Evolutionary conservation across 768 basidiomycete genomes (phyloP), one percentile per base, ranked within the genome.

Genomic region (Rhizopogon salebrosus): DNA sequence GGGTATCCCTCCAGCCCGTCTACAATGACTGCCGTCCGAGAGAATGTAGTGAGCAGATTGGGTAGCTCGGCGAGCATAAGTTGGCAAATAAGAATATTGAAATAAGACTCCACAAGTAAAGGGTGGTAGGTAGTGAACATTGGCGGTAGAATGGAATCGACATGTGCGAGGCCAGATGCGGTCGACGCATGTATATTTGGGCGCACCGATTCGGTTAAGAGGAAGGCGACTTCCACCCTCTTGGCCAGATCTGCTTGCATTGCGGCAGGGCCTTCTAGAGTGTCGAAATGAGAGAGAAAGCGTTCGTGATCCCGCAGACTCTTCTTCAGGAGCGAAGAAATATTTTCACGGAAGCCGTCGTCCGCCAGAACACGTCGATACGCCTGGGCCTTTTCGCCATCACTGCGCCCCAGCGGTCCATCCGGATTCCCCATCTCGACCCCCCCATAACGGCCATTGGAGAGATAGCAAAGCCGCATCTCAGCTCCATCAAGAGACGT

Each of bases 91-190:
- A 95, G 75, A 49, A 92, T 75, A 57, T 82, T 87, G 72, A 87
- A 95, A 63, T 89, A 85, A 4, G 90, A 85, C 64, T 95, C 92
- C 53, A 93, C 86, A 46, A 94, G 80, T 49, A 95, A 78, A 13
- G 92, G 92, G 59, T 95, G 92, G 62, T 94, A 95, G 0, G 92
- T 92, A 48, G 92, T 90, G 72, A 89, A 88, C 62, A 80, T 76
- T n/a, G 80, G 67, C 1, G 84, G 81, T 20, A 63, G 49, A 26
- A 51, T 37, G 5, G 55, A 52, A 20, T 68, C 68, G 3, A 74
- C 59, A 37, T 82, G 74, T 13, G 78, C 62, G 42, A 76, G 60
- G 22, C 64, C 56, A 24, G 69, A 54, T 14, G 71, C 62, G 4
- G 67, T 63, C 3, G 62, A 43, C 60, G 62, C 61, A 49, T 80